Evolutionary conservation across 345 rosid species (phyloP), one percentile per base, ranked within the genome.

Genomic region (Cardamine resedifolia): DNA sequence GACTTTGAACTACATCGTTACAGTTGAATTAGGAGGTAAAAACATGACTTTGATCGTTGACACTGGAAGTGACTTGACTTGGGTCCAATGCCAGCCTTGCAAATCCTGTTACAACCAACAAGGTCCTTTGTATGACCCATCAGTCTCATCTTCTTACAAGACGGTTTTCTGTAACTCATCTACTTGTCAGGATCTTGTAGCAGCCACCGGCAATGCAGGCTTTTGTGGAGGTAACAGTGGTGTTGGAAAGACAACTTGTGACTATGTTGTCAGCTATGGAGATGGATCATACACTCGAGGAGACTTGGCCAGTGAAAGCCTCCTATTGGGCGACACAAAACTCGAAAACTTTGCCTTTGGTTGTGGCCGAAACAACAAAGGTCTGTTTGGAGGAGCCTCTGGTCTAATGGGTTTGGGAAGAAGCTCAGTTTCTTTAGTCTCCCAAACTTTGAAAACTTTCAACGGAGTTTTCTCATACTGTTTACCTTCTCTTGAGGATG

Each of bases 31-130:
- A 48, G 96, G 91, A 2, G 85, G 86, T 15, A 62, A 33, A 57
- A 83, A 86, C 26, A 77, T 86, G 87, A 86, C 80, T 20, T 82
- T 89, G 39, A 89, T 94, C 21, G 93, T 88, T 10, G 97, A 94
- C 65, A 94, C 96, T 0, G 98, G 98, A 58, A 94, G 98, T 57
- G 98, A 94, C 69, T 80, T 94, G 77, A 91, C 93, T 3, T 94
- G 98, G 98, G 88, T 94, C 45, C 98, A 91, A 62, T 94, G 98
- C 78, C 88, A 81, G 41, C 97, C 98, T 21, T 94, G 98, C 74
- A 83, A 43, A 38, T 71, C 64, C 4, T 94, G 98, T 77, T 86
- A 89, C 75, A 79, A 65, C 71, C 98, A 94, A 68, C 72, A 82
- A 55, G 97, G 84, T 53, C 90, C 98, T 66, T 45, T 91, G 38